These are phyloP conservation scores for Penicillium olsonii DNA, from an alignment of 2,329 filamentous ascomycete species.

Conservation along the genomic window DNA sequence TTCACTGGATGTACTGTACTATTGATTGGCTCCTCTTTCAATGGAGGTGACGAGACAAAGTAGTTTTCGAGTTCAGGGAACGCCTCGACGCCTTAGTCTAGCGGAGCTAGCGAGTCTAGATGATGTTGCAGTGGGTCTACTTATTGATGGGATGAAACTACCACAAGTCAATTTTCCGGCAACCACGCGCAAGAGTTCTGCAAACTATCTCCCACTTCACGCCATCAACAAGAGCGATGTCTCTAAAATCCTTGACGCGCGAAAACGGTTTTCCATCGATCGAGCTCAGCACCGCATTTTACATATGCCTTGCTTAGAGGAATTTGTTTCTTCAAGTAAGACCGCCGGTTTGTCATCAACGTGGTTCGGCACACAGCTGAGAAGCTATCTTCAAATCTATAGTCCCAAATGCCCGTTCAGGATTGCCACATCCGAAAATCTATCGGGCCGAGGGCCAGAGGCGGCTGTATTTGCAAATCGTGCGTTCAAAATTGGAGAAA, in stretches of 20 bases:
- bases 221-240: background rate
- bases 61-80: background rate
- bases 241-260: background rate
- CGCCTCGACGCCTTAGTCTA: background rate
- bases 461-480: background rate
- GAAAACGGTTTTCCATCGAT: background rate
- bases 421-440: background rate
- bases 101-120: background rate
- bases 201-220: background rate
- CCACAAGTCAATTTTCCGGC: background rate
- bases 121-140: background rate
- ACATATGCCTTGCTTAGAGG: background rate
- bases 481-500: background rate
- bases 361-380: background rate
- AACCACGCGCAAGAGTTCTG: background rate
- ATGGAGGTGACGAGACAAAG: background rate
- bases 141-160: background rate
- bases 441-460: background rate
- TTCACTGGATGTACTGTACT: too few species aligned
- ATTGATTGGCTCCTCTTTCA: background rate
- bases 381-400: background rate
- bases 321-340: too few species aligned
- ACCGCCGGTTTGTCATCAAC: background rate
- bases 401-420: background rate
- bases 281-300: background rate